Base-by-base conservation (phyloP, 2,329 filamentous ascomycete genomes). In the Claviceps monticola region DNA sequence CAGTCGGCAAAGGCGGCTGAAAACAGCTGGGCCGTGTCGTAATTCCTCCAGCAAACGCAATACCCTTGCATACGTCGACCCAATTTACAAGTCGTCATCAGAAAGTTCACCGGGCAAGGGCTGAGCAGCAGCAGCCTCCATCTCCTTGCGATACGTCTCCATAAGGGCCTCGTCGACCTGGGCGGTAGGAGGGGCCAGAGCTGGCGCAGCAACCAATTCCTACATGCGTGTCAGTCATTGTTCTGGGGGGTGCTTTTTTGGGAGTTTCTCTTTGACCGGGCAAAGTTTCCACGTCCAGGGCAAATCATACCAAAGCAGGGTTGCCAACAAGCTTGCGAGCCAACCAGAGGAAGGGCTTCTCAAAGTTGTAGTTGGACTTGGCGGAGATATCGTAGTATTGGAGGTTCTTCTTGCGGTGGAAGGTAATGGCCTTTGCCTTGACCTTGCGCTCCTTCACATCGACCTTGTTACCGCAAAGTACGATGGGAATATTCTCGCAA, bases 391-490 rank as follows among this genome's bases (percentile, higher is more conserved):
- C 93, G 81, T 98, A 98, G 83, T 97, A 98, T 76, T 98, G 93
- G 50, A 98, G 84, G 76, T 97, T 98, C 85, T 98, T 98, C 88
- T 98, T 98, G 76, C 93, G 88, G 82, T 98, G 93, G 87, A 98
- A 98, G 61, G 93, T 98, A 75, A 98, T 98, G 70, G 91, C 94
- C 88, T 98, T 98, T 69, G 93, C 93, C 84, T 98, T 98, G 70
- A 98, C 93, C 79, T 98, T 98, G 74, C 93, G 88, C 83, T 98
- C 93, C 86, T 98, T 98, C 60, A 98, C 93, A 67, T 98, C 91
- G 71, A 98, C 91, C 83, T 98, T 98, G 87, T 98, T 98, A 68
- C 91, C 91, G 72, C 84, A 89, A 59, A 98, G 86, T 65, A 97
- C 93, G 66, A 98, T 97, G 63, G 91, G 91, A 66, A 98, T 93